Evolutionary conservation across 805 yeast species (phyloP).

Genomic region (Hanseniaspora clermontiae): DNA sequence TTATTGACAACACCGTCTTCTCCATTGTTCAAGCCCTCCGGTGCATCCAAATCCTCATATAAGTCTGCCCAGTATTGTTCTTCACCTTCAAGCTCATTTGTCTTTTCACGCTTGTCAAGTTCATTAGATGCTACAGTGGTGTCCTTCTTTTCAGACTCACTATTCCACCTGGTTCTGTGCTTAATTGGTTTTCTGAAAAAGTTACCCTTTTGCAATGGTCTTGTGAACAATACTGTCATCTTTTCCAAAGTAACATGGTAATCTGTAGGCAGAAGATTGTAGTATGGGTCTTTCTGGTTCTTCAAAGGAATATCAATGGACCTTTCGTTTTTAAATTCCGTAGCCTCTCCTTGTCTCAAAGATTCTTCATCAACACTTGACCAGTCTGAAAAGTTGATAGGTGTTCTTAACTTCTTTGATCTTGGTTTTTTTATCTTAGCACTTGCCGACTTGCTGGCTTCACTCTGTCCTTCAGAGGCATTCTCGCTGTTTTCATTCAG

Average conservation of each 20-base stretch:
- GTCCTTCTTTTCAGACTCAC: not conserved
- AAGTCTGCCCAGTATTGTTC: conserved; percentile 63
- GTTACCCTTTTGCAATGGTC: conserved; percentile 42
- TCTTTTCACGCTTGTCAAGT: conserved; percentile 6
- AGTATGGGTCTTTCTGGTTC: conserved; percentile 31
- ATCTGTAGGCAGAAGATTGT: conserved; percentile 58
- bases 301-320: conserved; percentile 33
- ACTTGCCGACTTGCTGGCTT: not conserved
- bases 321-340: conserved; percentile 17
- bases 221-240: conserved; percentile 53
- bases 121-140: not conserved
- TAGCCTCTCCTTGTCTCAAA: conserved; percentile 29
- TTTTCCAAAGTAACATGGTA: conserved; percentile 56
- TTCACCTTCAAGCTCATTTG: conserved; percentile 35
- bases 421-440: conserved; percentile 1
- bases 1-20: conserved; percentile 19
- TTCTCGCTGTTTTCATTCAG: not conserved
- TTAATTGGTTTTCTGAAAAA: conserved; percentile 17
- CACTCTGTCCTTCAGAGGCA: not conserved
- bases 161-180: not conserved
- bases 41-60: conserved; percentile 34
- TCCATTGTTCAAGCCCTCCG: conserved; percentile 23
- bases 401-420: conserved; percentile 22
- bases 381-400: conserved; percentile 26
- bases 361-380: conserved; percentile 32